phyloP scores from a whole-genome alignment of 2,329 filamentous ascomycete species.

The Aspergillus flavus region DNA sequence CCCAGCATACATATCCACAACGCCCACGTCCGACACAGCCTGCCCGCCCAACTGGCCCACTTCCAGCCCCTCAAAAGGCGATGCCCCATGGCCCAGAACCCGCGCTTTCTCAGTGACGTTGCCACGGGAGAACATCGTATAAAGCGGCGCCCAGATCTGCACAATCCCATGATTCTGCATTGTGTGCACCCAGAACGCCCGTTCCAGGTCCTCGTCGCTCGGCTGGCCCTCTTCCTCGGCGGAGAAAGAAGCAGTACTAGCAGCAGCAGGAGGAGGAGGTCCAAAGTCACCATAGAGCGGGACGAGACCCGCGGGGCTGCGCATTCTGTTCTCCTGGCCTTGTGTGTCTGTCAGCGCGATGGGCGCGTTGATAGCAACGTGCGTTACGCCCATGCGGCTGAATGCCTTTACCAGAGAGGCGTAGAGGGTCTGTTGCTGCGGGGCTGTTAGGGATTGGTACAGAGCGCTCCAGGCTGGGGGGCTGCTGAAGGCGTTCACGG shows the following conservation, averaged over 20 bases:
- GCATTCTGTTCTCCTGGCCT: slow-evolving; percentile 67
- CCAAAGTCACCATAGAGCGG: slow-evolving; percentile 78
- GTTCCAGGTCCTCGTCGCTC: slow-evolving; percentile 58
- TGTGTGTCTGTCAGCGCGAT: slow-evolving; percentile 46
- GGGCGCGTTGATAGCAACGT: slow-evolving; percentile 62
- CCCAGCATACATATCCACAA: slow-evolving; percentile 83
- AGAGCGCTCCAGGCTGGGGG: slow-evolving; percentile 31
- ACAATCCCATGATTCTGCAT: slow-evolving; percentile 75
- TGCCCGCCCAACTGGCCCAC: slow-evolving; percentile 26
- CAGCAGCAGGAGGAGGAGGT: slow-evolving; percentile 33
- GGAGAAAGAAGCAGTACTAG: not conserved
- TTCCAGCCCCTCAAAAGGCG: slow-evolving; percentile 38
- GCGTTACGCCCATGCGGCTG: slow-evolving; percentile 46
- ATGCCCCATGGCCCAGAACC: slow-evolving; percentile 55
- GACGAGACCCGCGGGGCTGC: slow-evolving; percentile 70
- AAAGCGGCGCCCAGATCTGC: slow-evolving; percentile 84
- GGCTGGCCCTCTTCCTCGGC: slow-evolving; percentile 29
- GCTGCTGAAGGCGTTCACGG: slow-evolving; percentile 48
- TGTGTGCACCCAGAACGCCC: slow-evolving; percentile 76
- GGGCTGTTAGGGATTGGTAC: slow-evolving; percentile 30
- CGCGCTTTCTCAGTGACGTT: slow-evolving; percentile 88
- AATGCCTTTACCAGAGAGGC: slow-evolving; percentile 45
- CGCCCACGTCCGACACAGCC: slow-evolving; percentile 34
- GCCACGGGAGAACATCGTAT: slow-evolving; percentile 93
- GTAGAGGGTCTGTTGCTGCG: slow-evolving; percentile 44